phyloP scores from a whole-genome alignment of 768 basidiomycete species.

The Tulasnella sp. region DNA sequence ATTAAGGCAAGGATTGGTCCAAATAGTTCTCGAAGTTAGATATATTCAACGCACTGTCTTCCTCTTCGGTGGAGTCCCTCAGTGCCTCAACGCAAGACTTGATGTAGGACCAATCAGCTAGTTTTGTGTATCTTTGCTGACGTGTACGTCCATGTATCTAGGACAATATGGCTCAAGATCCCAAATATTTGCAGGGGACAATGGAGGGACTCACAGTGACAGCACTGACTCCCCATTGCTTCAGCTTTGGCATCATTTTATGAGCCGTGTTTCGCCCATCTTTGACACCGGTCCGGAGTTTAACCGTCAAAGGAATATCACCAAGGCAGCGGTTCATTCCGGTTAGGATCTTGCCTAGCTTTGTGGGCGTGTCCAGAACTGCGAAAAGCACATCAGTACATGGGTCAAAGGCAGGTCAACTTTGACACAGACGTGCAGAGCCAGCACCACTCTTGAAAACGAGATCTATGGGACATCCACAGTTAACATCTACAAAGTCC shows the following conservation, averaged over 20 bases:
- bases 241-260: slow-evolving; percentile 74
- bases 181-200: slow-evolving; percentile 24
- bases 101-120: slow-evolving; percentile 94
- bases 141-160: slow-evolving; percentile 93
- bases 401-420: too few species aligned
- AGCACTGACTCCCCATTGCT: slow-evolving; percentile 42
- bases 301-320: slow-evolving; percentile 81
- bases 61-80: slow-evolving; percentile 47
- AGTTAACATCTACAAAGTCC: slow-evolving; percentile 92
- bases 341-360: slow-evolving; percentile 71
- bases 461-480: slow-evolving; percentile 94
- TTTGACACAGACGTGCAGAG: slow-evolving; percentile 56
- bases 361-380: slow-evolving; percentile 76
- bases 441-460: slow-evolving; percentile 88
- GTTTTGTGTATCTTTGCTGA: slow-evolving; percentile 84
- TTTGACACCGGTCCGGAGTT: slow-evolving; percentile 86
- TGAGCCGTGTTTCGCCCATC: slow-evolving; percentile 77
- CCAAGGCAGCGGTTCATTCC: slow-evolving; percentile 90
- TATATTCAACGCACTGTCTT: slow-evolving; percentile 52
- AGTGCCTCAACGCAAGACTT: slow-evolving; percentile 74
- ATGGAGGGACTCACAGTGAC: slow-evolving; percentile 33
- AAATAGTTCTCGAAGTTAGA: too few species aligned
- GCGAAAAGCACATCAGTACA: not conserved
- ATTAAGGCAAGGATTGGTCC: slow-evolving; percentile 24
- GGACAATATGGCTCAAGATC: not conserved